Evolutionary conservation across 1,284 basidiomycete species (phyloP).

Genomic region (Flammula alnicola): DNA sequence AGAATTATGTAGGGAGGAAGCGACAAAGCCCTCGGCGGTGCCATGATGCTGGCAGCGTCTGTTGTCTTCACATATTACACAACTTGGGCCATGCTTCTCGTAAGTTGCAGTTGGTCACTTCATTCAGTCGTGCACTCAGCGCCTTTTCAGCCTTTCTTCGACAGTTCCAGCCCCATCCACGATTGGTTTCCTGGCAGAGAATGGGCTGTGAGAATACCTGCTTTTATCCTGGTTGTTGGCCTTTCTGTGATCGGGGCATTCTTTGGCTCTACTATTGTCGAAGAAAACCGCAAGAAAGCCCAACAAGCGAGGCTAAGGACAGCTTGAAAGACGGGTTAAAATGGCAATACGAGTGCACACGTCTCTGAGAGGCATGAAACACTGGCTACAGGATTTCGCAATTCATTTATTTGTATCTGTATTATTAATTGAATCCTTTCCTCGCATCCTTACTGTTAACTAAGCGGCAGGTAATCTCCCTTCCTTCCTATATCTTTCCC

Average conservation of each 20-base stretch:
- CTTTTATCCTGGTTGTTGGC: constrained; percentile 80
- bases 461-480: constrained; percentile 17
- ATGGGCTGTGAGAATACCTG: constrained; percentile 90
- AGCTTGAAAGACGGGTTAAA: constrained; percentile 40
- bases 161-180: constrained; percentile 74
- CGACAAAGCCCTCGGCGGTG: constrained; percentile 81
- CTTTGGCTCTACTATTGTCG: constrained; percentile 75
- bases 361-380: neutral
- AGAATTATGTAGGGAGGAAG: constrained; percentile 61
- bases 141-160: constrained; percentile 78
- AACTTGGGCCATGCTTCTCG: constrained; percentile 86
- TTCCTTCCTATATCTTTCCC: constrained; percentile 29
- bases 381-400: too few relatives aligned
- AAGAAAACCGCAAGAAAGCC: constrained; percentile 74
- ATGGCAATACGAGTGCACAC: neutral
- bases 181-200: constrained; percentile 83
- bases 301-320: constrained; percentile 58
- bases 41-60: constrained; percentile 79
- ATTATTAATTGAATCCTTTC: neutral
- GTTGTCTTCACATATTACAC: constrained; percentile 90
- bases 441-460: neutral
- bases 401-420: too few relatives aligned
- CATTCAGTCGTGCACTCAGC: neutral
- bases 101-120: constrained; percentile 42
- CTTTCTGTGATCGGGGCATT: constrained; percentile 80